Percentiles rank a stretch among this genome's conserved stretches.
Evolutionary conservation across 768 basidiomycete species (phyloP).

Genomic region (Clavaria fumosa): DNA sequence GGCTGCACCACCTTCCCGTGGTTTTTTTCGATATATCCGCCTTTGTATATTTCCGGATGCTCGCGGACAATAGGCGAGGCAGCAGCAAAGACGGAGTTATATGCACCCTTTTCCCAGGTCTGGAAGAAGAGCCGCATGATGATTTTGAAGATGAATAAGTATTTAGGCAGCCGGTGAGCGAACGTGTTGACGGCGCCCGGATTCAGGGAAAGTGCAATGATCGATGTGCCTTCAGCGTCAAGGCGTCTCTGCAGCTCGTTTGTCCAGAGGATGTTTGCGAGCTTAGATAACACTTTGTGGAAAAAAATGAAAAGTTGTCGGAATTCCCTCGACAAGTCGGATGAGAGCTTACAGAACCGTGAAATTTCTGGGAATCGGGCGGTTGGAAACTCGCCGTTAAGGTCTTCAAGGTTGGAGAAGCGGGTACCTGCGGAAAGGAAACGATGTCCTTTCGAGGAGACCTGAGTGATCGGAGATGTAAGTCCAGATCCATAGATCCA

Average conservation of each 20-base stretch:
- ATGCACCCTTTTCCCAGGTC: constrained; percentile 20
- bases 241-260: constrained; percentile 32
- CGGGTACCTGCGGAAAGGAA: constrained; percentile 14
- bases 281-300: constrained; percentile 27
- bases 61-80: constrained; percentile 20
- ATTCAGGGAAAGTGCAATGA: constrained; percentile 20
- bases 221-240: constrained; percentile 16
- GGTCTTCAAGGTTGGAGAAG: constrained; percentile 18
- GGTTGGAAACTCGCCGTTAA: constrained; percentile 22
- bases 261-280: constrained; percentile 29
- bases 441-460: constrained; percentile 16
- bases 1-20: constrained; percentile 17
- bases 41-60: constrained; percentile 21
- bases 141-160: constrained; percentile 11
- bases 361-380: constrained; percentile 12
- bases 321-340: constrained; percentile 13
- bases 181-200: constrained; percentile 23
- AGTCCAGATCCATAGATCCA: neutral
- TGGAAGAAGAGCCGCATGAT: constrained; percentile 17
- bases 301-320: neutral
- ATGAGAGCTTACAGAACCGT: neutral
- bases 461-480: constrained; percentile 8
- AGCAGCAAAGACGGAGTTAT: constrained; percentile 26
- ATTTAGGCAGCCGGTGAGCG: constrained; percentile 11
- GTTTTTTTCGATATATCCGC: constrained; percentile 24